Evolutionary conservation across 108 stramenopile genomes (phyloP), one percentile per base, ranked within the genome.

Genomic region (Cafeteria roenbergensis): DNA sequence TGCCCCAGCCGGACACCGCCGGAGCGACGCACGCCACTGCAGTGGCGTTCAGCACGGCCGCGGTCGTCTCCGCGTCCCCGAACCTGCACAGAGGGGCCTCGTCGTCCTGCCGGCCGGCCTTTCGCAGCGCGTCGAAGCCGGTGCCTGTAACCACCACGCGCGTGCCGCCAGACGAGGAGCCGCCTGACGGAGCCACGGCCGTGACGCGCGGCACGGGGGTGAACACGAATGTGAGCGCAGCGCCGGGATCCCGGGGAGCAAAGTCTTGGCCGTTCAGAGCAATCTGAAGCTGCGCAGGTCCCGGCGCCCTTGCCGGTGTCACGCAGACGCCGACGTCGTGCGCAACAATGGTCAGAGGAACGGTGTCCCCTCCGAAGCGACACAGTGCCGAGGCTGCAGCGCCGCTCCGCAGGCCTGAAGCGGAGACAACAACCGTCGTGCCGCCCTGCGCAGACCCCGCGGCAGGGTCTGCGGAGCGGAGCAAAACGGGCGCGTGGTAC

Each of bases 11-110:
- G 33, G 64, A 51, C 37, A 38, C n/a, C 36, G 51, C 8, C 12
- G 77, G 77, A 27, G 64, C 60, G 33, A 37, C 42, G 62, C 77
- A 78, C 34, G 68, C 64, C 12, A 78, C 48, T 25, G 37, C 71
- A 26, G 51, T 64, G 31, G 35, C 66, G 8, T 71, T 73, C 21
- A 72, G 32, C 35, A 67, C 71, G 6, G 25, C 24, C 4, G 62
- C 74, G 8, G 67, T 30, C 17, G 64, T 34, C 26, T 28, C 22
- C 26, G 8, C 32, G 12, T 25, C 48, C 1, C 61, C 71, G 65
- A 78, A 78, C 55, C 28, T 25, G 63, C 77, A 78, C 12, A 17
- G 6, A 48, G 17, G 12, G 42, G n/a, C n/a, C n/a, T n/a, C n/a
- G n/a, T n/a, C n/a, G n/a, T n/a, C n/a, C n/a, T n/a, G n/a, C n/a